These are phyloP conservation scores for Agrostemma githago DNA, from an alignment of 148 eudicot genomes.

Conservation along the genomic window DNA sequence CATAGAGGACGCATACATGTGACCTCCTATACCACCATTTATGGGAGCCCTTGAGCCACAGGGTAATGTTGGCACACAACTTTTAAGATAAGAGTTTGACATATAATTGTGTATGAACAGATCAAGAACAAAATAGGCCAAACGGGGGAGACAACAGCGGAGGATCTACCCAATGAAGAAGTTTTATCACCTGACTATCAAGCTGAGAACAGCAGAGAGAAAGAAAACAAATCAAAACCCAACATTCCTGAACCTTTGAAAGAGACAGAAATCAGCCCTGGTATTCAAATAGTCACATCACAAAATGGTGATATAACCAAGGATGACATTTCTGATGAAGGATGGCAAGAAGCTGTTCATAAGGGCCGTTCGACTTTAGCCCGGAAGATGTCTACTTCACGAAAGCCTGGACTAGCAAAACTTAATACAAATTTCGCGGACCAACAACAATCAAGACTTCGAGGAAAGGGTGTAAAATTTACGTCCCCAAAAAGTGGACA, in stretches of 20 bases:
- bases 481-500: conserved; percentile 49
- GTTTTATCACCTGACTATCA: conserved; percentile 29
- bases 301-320: conserved; percentile 34
- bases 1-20: not conserved
- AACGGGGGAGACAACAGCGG: conserved; percentile 37
- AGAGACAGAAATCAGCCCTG: conserved; percentile 30
- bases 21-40: not conserved
- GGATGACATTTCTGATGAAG: conserved; percentile 73
- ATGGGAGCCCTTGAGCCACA: not conserved
- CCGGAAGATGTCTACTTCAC: conserved; percentile 58
- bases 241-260: conserved; percentile 32
- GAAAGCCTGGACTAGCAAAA: conserved; percentile 69
- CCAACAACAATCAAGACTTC: conserved; percentile 45
- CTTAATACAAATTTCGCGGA: conserved; percentile 64
- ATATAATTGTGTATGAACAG: conserved; percentile 32
- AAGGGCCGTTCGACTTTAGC: conserved; percentile 65
- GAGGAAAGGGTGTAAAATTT: conserved; percentile 48
- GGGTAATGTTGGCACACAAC: not conserved
- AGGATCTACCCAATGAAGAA: conserved; percentile 52
- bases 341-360: conserved; percentile 95
- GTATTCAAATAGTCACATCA: conserved; percentile 24
- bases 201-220: conserved; percentile 47
- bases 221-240: conserved; percentile 61
- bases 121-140: conserved; percentile 63
- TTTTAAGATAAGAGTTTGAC: not conserved